Conservation (phyloP, 306 rosid genomes). For the Cicer yamashitae region DNA sequence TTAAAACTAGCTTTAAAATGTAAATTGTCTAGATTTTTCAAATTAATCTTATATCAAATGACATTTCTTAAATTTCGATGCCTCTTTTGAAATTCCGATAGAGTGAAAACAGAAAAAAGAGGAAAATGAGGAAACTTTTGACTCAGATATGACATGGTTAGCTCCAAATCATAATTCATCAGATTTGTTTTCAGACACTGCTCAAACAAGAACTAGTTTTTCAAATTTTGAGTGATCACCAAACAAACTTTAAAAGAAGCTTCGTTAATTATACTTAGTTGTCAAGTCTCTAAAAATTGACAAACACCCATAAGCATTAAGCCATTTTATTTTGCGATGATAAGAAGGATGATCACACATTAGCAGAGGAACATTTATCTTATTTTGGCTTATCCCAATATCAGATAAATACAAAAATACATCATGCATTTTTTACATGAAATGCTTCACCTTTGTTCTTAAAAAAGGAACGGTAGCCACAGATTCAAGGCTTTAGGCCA, state of each 20-base stretch:
- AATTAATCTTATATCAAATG: constrained; percentile 10
- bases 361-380: constrained; percentile 9
- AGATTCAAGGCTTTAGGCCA: constrained; percentile 19
- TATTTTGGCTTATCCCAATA: constrained; percentile 4
- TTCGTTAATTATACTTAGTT: background rate
- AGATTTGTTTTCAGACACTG: background rate
- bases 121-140: background rate
- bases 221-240: constrained; percentile 12
- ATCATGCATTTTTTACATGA: background rate
- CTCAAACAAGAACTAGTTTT: constrained; percentile 1
- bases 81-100: background rate
- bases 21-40: background rate
- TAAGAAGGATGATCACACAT: background rate
- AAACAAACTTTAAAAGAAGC: constrained; percentile 24
- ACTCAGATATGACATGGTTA: constrained; percentile 16
- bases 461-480: constrained; percentile 37
- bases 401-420: constrained; percentile 33
- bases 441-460: constrained; percentile 23
- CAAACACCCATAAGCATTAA: background rate
- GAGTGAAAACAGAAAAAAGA: constrained; percentile 10
- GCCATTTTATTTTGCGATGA: background rate
- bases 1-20: constrained; percentile 19
- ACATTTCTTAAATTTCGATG: background rate
- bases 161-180: constrained; percentile 21
- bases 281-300: constrained; percentile 4